phyloP scores from a whole-genome alignment of 805 yeast species.

The Dipodascopsis tothii region DNA sequence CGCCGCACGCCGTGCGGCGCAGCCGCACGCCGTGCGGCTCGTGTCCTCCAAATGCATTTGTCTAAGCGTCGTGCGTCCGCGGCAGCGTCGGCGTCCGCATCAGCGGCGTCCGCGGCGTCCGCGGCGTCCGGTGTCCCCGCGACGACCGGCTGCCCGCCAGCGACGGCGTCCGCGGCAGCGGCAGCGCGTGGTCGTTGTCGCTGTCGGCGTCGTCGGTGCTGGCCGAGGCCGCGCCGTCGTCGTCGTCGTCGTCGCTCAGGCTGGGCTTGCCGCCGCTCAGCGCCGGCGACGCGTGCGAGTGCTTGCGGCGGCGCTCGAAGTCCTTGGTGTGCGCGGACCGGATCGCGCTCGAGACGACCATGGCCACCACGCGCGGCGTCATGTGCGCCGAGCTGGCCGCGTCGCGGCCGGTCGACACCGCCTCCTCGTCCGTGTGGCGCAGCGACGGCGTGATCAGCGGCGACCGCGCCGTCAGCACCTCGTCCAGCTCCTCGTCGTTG shows the following conservation, averaged over 20 bases:
- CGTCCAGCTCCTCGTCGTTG: conserved; percentile 23
- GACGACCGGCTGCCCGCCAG: too few species aligned
- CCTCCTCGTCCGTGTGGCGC: neutral
- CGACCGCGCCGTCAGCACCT: conserved; percentile 8
- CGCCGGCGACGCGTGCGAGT: neutral
- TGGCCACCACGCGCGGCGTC: conserved; percentile 20
- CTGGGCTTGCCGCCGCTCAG: neutral
- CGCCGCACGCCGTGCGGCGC: too few species aligned
- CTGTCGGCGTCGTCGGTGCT: neutral
- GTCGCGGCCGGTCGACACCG: conserved; percentile 2
- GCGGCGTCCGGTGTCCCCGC: too few species aligned
- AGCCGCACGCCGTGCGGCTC: too few species aligned
- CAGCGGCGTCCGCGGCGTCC: too few species aligned
- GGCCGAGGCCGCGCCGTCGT: conserved; percentile 9
- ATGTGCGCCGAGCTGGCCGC: conserved; percentile 8
- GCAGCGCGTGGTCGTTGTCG: neutral
- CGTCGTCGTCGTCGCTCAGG: conserved; percentile 15
- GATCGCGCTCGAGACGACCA: conserved; percentile 18
- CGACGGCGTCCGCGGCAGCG: neutral
- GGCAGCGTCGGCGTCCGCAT: too few species aligned
- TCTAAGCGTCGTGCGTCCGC: too few species aligned
- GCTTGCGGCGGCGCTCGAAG: conserved; percentile 57
- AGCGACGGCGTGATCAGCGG: conserved; percentile 3
- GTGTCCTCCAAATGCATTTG: too few species aligned
- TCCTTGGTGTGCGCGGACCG: conserved; percentile 75